phyloP scores from a whole-genome alignment of 305 asterid genomes.

The Nicotiana rustica region DNA sequence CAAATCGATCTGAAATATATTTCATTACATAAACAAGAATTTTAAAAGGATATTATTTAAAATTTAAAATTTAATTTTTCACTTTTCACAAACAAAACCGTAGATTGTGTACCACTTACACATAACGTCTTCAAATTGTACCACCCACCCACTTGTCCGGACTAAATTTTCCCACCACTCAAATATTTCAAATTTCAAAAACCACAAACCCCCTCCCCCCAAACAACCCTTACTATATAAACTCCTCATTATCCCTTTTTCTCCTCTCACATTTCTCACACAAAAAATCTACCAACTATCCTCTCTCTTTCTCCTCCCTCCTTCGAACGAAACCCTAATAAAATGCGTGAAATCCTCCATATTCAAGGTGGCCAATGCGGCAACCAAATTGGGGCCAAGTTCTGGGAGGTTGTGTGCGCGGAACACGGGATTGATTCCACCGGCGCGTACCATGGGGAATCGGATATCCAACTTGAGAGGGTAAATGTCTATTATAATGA shows the following conservation, averaged over 20 bases:
- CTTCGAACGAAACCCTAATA: background rate
- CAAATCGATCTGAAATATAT: too few species aligned
- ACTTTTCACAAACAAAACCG: background rate
- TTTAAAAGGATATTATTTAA: too few species aligned
- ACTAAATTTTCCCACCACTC: slow-evolving; percentile 15
- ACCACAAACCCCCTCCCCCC: background rate
- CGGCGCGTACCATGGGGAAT: slow-evolving; percentile 29
- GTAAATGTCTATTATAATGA: slow-evolving; percentile 33
- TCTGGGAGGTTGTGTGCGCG: slow-evolving; percentile 38
- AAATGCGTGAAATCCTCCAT: slow-evolving; percentile 35
- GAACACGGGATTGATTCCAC: slow-evolving; percentile 38
- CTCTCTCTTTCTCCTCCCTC: background rate
- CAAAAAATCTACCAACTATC: background rate
- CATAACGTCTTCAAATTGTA: background rate
- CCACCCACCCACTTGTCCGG: slow-evolving; percentile 15
- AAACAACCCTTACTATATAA: background rate
- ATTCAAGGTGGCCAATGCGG: slow-evolving; percentile 38
- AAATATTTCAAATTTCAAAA: slow-evolving; percentile 5
- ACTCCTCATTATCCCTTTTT: background rate
- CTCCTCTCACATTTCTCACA: background rate
- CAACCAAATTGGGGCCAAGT: slow-evolving; percentile 38
- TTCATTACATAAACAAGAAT: too few species aligned
- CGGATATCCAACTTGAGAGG: slow-evolving; percentile 33
- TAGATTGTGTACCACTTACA: background rate
- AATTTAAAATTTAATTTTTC: background rate